phyloP scores from a whole-genome alignment of 208 protist species.

The Acanthamoeba lenticulata region DNA sequence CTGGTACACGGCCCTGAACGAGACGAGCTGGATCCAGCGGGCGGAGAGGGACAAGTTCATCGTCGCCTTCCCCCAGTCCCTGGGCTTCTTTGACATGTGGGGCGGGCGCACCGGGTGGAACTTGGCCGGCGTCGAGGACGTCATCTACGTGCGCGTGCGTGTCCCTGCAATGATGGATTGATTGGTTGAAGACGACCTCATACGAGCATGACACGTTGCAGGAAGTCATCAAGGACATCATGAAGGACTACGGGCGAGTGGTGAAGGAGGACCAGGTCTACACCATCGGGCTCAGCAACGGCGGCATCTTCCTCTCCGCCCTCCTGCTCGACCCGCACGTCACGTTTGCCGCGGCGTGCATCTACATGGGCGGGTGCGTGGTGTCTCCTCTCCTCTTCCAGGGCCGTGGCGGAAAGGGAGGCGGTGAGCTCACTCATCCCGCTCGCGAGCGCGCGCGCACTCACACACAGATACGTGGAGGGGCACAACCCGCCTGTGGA shows the following conservation, averaged over 20 bases:
- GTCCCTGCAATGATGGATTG: too few relatives aligned
- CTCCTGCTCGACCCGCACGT: neutral
- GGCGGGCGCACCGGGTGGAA: neutral
- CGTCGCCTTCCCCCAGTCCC: constrained; percentile 8
- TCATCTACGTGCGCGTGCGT: neutral
- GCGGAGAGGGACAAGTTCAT: neutral
- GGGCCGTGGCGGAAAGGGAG: too few relatives aligned
- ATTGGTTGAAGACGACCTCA: too few relatives aligned
- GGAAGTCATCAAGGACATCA: neutral
- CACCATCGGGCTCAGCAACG: neutral
- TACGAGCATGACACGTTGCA: too few relatives aligned
- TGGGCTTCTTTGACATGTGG: neutral
- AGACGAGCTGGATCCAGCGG: constrained; percentile 8
- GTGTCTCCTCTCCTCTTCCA: too few relatives aligned
- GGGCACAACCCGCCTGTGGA: neutral
- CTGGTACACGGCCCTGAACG: constrained; percentile 22
- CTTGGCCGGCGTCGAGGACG: neutral
- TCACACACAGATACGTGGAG: constrained; percentile 13
- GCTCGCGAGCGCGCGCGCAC: too few relatives aligned
- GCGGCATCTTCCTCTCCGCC: constrained; percentile 16
- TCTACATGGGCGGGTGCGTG: constrained; percentile 43
- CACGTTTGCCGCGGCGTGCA: neutral
- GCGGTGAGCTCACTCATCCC: too few relatives aligned
- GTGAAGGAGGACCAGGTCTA: neutral
- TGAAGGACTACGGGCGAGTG: neutral